Conservation (phyloP, 192 early-diverging fungal genomes). For the Neocallimastix lanati region DNA sequence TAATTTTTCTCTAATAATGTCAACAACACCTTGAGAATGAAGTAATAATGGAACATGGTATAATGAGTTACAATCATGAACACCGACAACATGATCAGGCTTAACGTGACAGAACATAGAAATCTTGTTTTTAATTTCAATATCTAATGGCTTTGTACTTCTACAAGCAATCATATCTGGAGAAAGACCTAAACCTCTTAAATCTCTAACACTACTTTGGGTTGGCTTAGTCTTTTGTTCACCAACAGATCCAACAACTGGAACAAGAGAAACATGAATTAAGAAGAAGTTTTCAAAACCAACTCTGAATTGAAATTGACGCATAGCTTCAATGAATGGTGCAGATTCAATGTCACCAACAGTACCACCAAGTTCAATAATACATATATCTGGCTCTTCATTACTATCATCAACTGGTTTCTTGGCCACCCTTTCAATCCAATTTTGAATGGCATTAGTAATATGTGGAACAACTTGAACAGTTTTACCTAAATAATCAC, state of each 20-base stretch:
- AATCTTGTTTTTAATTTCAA: slow-evolving; percentile 74
- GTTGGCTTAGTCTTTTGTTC: slow-evolving; percentile 99
- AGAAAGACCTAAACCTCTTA: slow-evolving; percentile 81
- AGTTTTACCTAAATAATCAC: slow-evolving; percentile 95
- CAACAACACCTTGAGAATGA: slow-evolving; percentile 65
- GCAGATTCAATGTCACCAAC: slow-evolving; percentile 98
- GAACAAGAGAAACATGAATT: slow-evolving; percentile 93
- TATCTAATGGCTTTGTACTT: slow-evolving; percentile 61
- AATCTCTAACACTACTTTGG: slow-evolving; percentile 83
- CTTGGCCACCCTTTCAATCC: slow-evolving; percentile 84
- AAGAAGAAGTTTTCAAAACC: slow-evolving; percentile 95
- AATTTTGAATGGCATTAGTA: slow-evolving; percentile 92
- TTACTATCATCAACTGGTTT: slow-evolving; percentile 69
- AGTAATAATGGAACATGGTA: slow-evolving; percentile 93
- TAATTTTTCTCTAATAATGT: slow-evolving; percentile 63
- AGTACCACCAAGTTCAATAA: slow-evolving; percentile 93
- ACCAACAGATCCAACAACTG: slow-evolving; percentile 89
- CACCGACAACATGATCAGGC: slow-evolving; percentile 75
- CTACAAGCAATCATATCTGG: slow-evolving; percentile 97
- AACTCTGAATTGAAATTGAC: slow-evolving; percentile 99
- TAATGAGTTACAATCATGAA: slow-evolving; percentile 87
- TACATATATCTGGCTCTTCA: slow-evolving; percentile 83
- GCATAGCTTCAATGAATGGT: slow-evolving; percentile 98
- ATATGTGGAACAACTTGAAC: slow-evolving; percentile 98
- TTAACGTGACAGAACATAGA: slow-evolving; percentile 99